Conservation (phyloP, 2,329 filamentous ascomycete species). For the Alternaria ethzedia region DNA sequence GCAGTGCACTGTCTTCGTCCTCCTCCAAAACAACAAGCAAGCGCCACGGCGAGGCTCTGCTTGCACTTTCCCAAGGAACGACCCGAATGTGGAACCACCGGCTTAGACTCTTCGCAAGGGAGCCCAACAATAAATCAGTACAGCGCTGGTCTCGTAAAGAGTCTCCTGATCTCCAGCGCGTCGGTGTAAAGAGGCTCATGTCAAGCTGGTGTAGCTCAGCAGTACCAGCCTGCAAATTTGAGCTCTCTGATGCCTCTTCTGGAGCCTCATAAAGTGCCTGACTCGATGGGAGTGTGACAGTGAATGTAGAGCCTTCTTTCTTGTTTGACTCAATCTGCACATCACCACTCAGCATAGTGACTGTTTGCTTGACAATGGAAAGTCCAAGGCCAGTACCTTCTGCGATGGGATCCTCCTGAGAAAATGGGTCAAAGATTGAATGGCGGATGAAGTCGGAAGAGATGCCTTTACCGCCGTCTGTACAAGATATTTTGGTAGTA, state of each 20-base stretch:
- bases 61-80: conserved; percentile 2
- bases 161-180: neutral
- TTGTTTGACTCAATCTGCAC: conserved; percentile 4
- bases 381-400: conserved; percentile 12
- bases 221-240: neutral
- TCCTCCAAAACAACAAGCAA: conserved; percentile 3
- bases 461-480: conserved; percentile 6
- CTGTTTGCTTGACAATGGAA: conserved; percentile 9
- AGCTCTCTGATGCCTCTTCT: neutral
- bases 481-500: neutral
- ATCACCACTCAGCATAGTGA: conserved; percentile 1
- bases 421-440: conserved; percentile 10
- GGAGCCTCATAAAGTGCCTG: neutral
- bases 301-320: conserved; percentile 6
- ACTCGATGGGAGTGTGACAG: neutral
- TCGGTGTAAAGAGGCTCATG: conserved; percentile 3
- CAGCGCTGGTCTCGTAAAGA: neutral
- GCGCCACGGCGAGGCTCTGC: neutral
- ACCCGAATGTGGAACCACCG: conserved; percentile 2
- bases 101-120: neutral
- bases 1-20: neutral
- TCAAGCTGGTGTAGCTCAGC: neutral
- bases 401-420: conserved; percentile 4
- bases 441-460: conserved; percentile 4
- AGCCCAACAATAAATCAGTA: neutral